Percentiles rank a stretch among this genome's conserved stretches.
phyloP scores from a whole-genome alignment of 352 stramenopile genomes.

The Pythium sukuiense region DNA sequence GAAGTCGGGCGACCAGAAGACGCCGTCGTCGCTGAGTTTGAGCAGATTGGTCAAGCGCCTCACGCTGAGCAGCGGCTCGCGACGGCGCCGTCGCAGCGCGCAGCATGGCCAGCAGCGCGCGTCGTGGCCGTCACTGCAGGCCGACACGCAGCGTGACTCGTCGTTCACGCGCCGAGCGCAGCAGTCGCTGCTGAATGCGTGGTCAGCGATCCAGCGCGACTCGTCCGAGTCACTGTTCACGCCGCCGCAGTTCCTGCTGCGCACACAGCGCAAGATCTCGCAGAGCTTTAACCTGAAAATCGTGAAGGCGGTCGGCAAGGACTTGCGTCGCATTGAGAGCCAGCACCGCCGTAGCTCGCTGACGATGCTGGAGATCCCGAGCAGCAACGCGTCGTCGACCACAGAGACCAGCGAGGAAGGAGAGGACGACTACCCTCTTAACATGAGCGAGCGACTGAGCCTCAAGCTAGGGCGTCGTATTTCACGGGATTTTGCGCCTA shows the following conservation, averaged over 20 bases:
- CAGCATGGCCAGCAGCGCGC: constrained; percentile 14
- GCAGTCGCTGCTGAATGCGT: constrained; percentile 20
- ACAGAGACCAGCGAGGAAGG: not conserved
- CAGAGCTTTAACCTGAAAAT: constrained; percentile 30
- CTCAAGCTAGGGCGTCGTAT: constrained; percentile 17
- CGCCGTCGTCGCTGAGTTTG: constrained; percentile 5
- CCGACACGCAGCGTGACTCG: not conserved
- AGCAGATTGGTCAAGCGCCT: constrained; percentile 14
- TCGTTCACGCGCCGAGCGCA: constrained; percentile 19
- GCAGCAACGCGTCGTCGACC: not conserved
- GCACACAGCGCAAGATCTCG: constrained; percentile 22
- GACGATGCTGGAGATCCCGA: constrained; percentile 11
- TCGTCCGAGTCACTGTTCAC: constrained; percentile 9
- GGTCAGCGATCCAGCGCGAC: constrained; percentile 15
- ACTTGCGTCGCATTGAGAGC: constrained; percentile 22
- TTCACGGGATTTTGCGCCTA: constrained; percentile 26
- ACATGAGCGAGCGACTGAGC: constrained; percentile 21
- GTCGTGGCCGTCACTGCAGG: constrained; percentile 13
- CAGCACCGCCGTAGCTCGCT: constrained; percentile 21
- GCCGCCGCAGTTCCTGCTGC: constrained; percentile 24
- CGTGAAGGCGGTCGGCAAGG: constrained; percentile 23
- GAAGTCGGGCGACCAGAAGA: not conserved
- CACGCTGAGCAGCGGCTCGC: not conserved
- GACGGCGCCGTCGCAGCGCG: not conserved
- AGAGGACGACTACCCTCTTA: constrained; percentile 17